A percentile compares a stretch with the other conserved stretches of the same genome.
These are phyloP conservation scores for Zymoseptoria tritici DNA, from an alignment of 2,329 filamentous ascomycete species.

Conservation along the genomic window DNA sequence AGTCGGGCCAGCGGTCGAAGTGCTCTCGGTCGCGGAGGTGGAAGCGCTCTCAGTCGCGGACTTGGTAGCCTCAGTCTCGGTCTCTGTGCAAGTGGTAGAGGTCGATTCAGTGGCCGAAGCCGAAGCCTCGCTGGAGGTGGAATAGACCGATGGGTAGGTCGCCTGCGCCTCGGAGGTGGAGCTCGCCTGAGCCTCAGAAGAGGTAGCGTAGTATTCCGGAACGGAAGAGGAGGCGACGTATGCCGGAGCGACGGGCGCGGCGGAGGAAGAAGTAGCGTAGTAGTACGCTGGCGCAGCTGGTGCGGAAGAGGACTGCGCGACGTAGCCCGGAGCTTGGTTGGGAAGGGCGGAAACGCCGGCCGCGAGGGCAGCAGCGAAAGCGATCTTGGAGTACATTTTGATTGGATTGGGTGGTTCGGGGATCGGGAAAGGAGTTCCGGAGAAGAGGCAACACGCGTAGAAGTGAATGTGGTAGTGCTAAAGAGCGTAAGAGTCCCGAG, in stretches of 20 bases:
- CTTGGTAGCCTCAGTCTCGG: background rate
- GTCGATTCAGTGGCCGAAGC: background rate
- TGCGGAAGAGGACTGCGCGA: background rate
- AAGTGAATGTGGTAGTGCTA: conserved; percentile 1
- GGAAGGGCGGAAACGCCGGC: background rate
- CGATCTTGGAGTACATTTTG: conserved; percentile 1
- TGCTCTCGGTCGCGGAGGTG: background rate
- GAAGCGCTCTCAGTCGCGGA: background rate
- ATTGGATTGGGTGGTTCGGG: background rate
- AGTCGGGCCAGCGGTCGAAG: background rate
- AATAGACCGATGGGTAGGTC: background rate
- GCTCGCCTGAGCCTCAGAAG: background rate
- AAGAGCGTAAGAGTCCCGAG: conserved; percentile 1
- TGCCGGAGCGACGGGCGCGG: background rate
- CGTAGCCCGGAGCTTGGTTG: background rate
- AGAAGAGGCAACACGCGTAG: background rate
- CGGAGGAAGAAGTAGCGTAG: background rate
- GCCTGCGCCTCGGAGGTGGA: background rate
- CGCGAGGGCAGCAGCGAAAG: background rate
- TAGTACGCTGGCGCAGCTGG: background rate
- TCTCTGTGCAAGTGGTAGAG: background rate
- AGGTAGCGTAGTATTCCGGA: background rate
- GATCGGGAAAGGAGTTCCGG: background rate
- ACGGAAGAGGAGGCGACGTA: background rate
- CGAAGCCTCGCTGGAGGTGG: background rate